Conservation (phyloP, 192 early-diverging fungal genomes). For the Coemansia sp. region DNA sequence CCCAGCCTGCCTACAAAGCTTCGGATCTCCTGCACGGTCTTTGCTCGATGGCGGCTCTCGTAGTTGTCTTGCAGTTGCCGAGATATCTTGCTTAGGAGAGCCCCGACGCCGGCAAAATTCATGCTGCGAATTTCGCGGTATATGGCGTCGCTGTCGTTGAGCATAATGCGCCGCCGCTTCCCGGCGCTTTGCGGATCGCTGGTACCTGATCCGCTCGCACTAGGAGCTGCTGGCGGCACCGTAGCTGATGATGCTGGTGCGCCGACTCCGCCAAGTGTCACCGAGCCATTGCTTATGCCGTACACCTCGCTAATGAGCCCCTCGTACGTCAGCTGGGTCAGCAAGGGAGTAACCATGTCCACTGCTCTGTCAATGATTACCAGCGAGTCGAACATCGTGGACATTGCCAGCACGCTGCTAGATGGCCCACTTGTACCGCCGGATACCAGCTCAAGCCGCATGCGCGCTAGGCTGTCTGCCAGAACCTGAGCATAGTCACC, state of each 20-base stretch:
- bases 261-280: constrained; percentile 15
- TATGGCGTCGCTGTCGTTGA: constrained; percentile 82
- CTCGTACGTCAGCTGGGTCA: constrained; percentile 97
- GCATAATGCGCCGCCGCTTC: constrained; percentile 74
- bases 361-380: constrained; percentile 91
- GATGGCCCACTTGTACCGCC: constrained; percentile 1
- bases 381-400: constrained; percentile 75
- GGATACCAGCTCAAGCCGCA: constrained; percentile 78
- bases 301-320: constrained; percentile 95
- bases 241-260: background rate
- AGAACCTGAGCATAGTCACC: constrained; percentile 78
- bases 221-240: background rate
- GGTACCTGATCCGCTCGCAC: constrained; percentile 23
- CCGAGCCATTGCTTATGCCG: constrained; percentile 65
- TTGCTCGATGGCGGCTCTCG: constrained; percentile 88
- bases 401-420: constrained; percentile 55
- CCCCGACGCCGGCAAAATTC: constrained; percentile 92
- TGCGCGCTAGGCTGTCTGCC: constrained; percentile 78
- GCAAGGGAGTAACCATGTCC: constrained; percentile 89
- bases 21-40: constrained; percentile 89
- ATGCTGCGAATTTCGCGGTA: constrained; percentile 83
- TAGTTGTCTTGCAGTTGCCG: constrained; percentile 85
- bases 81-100: constrained; percentile 81
- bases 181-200: constrained; percentile 21
- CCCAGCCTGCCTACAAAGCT: constrained; percentile 90